Base-by-base conservation (phyloP, 257 asterid species). In the Gardenia jasminoides region DNA sequence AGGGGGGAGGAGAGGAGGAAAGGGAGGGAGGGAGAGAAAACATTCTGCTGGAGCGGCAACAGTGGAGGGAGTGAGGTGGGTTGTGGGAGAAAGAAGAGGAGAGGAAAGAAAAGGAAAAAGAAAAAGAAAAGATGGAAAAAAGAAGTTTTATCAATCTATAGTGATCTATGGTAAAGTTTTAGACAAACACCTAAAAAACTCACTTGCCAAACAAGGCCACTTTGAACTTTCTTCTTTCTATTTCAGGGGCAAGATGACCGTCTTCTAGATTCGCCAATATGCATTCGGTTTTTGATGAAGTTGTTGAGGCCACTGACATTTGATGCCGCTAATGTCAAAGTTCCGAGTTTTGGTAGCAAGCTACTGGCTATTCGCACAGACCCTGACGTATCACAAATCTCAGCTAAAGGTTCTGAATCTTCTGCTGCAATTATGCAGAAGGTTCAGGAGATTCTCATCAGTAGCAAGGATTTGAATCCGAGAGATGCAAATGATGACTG, bases 401-500 rank as follows among this genome's bases (percentile, higher is more conserved):
- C 87, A 61, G 80, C 85, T 80, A 91, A 85, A 86, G 94, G 91
- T 75, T 69, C 76, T 11, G 92, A 88, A 84, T 87, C 91, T 84
- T 84, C 91, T n/a, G 77, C 85, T 86, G 92, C 89, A 76, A 88
- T 92, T 28, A 86, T 72, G 81, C 86, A 54, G 75, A 92, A 88
- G 87, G 97, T 91, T 86, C 86, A 82, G 76, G 96, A 92, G 61
- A 80, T 92, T 82, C 91, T 92, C 71, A 80, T 91, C 82, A 85
- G 80, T 83, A 86, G 89, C 91, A 89, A 91, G 90, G 97, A 92
- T 85, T 82, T 92, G 84, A 87, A 87, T 74, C 88, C 89, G 44
- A 83, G 82, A 78, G 85, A 83, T 78, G 88, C 79, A 50, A 75
- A 59, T 78, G 85, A 86, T 81, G 33, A 76, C 73, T 71, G 76